Conservation (phyloP, 2,329 filamentous ascomycete species). For the Cladosporium sp. region DNA sequence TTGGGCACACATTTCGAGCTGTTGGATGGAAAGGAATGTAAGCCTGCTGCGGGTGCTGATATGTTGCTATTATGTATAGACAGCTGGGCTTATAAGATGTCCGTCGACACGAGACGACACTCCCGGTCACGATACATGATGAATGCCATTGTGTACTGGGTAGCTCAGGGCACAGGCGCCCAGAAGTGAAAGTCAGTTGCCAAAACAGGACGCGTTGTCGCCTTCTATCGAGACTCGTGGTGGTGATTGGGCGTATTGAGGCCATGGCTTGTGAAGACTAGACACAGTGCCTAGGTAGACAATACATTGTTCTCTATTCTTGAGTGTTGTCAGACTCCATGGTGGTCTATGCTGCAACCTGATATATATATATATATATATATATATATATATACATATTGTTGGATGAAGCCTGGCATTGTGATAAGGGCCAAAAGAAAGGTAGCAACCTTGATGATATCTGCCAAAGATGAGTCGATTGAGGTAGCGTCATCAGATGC, state of each 20-base stretch:
- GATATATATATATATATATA: neutral
- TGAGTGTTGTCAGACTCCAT: neutral
- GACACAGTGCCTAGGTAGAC: neutral
- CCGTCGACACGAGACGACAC: neutral
- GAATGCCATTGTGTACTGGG: conserved; percentile 1
- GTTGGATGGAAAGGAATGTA: neutral
- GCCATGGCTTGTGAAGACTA: neutral
- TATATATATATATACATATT: neutral
- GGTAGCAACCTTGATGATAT: neutral
- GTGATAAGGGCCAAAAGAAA: neutral
- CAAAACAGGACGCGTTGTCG: neutral
- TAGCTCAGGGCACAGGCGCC: neutral
- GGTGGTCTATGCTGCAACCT: neutral
- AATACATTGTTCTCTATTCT: neutral
- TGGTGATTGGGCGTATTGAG: neutral
- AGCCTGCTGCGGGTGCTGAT: neutral
- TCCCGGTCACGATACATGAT: neutral
- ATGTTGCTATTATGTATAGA: neutral
- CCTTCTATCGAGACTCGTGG: neutral
- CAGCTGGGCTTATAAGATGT: neutral
- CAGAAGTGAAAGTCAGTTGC: neutral
- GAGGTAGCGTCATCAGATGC: neutral
- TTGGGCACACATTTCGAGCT: neutral
- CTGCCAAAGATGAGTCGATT: neutral
- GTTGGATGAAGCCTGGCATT: neutral